phyloP scores from a whole-genome alignment of 768 basidiomycete species.

The Naematelia encephala region DNA sequence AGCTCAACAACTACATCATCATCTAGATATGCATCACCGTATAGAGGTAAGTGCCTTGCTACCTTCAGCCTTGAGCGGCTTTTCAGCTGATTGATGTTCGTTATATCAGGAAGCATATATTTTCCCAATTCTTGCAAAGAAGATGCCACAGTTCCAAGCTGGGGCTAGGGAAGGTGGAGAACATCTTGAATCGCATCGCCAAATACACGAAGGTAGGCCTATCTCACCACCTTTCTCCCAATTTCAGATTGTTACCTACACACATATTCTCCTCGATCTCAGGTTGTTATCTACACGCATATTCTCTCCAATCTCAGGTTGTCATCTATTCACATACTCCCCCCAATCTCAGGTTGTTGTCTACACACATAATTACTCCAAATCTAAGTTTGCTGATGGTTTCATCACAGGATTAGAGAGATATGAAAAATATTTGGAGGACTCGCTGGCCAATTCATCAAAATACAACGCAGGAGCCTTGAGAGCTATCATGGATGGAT shows the following conservation, averaged over 20 bases:
- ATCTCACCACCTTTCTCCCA: not conserved
- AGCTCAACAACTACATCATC: slow-evolving; percentile 33
- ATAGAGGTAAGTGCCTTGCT: slow-evolving; percentile 22
- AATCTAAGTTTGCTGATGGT: not conserved
- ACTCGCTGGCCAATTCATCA: slow-evolving; percentile 27
- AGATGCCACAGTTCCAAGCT: slow-evolving; percentile 51
- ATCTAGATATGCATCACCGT: slow-evolving; percentile 47
- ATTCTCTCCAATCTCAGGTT: slow-evolving; percentile 1
- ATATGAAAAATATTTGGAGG: slow-evolving; percentile 37
- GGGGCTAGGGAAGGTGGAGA: slow-evolving; percentile 48
- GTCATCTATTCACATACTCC: not conserved
- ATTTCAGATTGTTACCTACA: too few relatives aligned
- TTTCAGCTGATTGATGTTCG: not conserved
- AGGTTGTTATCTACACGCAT: too few relatives aligned
- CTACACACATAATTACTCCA: too few relatives aligned
- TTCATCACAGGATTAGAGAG: slow-evolving; percentile 35
- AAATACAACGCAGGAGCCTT: slow-evolving; percentile 42
- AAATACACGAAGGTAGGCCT: slow-evolving; percentile 48
- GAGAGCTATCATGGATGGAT: slow-evolving; percentile 37
- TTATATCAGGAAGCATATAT: slow-evolving; percentile 46
- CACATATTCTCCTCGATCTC: too few relatives aligned
- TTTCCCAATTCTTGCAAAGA: slow-evolving; percentile 49
- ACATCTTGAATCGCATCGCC: slow-evolving; percentile 49
- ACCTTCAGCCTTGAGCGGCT: too few relatives aligned
- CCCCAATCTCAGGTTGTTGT: slow-evolving; percentile 1